Evolutionary conservation across 805 yeast species (phyloP), one percentile per base, ranked within the genome.

Genomic region (Pichia cabralensis): DNA sequence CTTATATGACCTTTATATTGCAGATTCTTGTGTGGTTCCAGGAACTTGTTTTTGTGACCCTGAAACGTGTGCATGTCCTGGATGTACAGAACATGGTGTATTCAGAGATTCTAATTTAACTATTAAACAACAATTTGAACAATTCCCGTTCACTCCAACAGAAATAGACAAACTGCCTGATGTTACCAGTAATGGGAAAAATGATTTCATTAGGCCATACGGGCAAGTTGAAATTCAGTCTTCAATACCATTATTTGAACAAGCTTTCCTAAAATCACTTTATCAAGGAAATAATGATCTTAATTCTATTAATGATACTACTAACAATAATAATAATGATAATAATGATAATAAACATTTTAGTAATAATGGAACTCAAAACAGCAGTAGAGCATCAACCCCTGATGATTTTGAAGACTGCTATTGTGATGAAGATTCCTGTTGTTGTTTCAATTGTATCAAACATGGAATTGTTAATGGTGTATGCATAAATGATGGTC

Each of bases 21-120:
- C 60, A 1, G 53, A 57, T 23, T 36, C 58, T 0, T 57, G 61
- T 35, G 45, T 56, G 5, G 54, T 56, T 17, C 58, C 61, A 0
- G 62, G 62, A 1, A 45, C 60, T 1, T 59, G 63, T 40, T 31
- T 46, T 8, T 59, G 63, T 41, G 55, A 48, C 7, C 53, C 56
- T 3, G 53, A 42, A 14, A 33, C 41, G 11, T 59, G 64, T 43
- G 30, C 40, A 5, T 59, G 64, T 41, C 49, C 45, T 12, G 50
- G 38, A 6, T 59, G 64, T 37, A 35, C 45, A 12, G 60, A 47
- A 5, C 64, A 59, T 36, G 41, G 40, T 22, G 19, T 26, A 14
- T 27, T 22, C 8, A 44, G 28, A 28, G 30, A 35, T 19, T 28
- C 41, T 11, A 34, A 40, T 9, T 21, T 43, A 16, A 35, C 39